Evolutionary conservation across 192 early-diverging fungal genomes (phyloP), one percentile per base, ranked within the genome.

Genomic region (Funneliformis mosseae): DNA sequence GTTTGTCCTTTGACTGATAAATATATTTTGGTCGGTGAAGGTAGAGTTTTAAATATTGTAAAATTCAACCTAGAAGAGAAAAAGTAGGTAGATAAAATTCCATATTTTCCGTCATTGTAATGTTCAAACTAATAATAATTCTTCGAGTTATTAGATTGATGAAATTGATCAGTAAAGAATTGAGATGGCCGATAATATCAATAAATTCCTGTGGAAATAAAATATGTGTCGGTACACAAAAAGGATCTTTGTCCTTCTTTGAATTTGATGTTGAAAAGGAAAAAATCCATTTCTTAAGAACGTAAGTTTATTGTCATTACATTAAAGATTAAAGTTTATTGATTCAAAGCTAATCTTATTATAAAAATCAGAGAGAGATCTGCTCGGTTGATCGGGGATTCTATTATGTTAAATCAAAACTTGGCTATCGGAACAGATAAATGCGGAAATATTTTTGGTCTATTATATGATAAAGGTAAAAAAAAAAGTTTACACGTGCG

Each of bases 351-450:
- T 38, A 60, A 60, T 38, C 18, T 27, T 25, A 59, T 55, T 27
- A 55, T 3, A 50, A 55, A 33, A 70, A 25, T 43, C 18, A 75
- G 74, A 12, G 74, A 75, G 50, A 50, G 43, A 38, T 18, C 16
- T 8, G 14, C 74, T 16, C 46, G 74, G 28, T 75, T 75, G 23
- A 75, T 60, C 21, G 25, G 21, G 1, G 55, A 75, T 39, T 59
- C 74, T 3, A 75, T 75, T 21, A 75, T 75, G 74, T 75, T 75
- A 60, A 75, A 75, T 33, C 50, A 75, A 60, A 75, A 75, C 33
- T 39, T 75, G 9, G 74, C 55, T 43, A 14, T 75, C 23, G 74
- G 74, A 8, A 8, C 48, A n/a, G 74, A 75, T 39, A 75, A 75
- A 39, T 28, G 38, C 28, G 74, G 74, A 59, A 59, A 75, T 55